phyloP scores from a whole-genome alignment of 2,329 filamentous ascomycete genomes.

The Penicillium frequentans region DNA sequence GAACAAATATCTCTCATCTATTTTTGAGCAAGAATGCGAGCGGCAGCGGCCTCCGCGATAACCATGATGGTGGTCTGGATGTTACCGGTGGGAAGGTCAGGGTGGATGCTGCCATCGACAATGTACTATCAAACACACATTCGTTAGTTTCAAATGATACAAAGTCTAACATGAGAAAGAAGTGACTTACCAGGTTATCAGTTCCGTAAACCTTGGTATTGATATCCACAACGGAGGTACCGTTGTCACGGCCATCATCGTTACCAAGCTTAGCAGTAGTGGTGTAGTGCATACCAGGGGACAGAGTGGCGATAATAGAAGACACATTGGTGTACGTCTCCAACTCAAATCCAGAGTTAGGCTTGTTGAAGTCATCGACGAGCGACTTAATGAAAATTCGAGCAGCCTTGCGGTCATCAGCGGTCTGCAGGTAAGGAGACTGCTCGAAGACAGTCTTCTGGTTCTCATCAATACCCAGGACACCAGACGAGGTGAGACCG shows the following conservation, averaged over 20 bases:
- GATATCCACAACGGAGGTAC: constrained; percentile 62
- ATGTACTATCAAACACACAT: constrained; percentile 38
- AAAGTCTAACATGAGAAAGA: background rate
- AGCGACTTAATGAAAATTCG: constrained; percentile 20
- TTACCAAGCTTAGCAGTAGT: constrained; percentile 62
- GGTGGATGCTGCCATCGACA: constrained; percentile 70
- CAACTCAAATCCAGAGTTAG: constrained; percentile 22
- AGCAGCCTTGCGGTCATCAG: constrained; percentile 23
- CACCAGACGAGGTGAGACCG: constrained; percentile 27
- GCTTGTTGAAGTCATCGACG: constrained; percentile 20
- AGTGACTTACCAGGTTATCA: constrained; percentile 54
- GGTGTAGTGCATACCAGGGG: constrained; percentile 48
- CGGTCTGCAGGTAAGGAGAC: constrained; percentile 26
- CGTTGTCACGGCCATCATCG: constrained; percentile 56
- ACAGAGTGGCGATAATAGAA: constrained; percentile 34
- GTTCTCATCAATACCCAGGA: constrained; percentile 22
- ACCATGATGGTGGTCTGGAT: constrained; percentile 66
- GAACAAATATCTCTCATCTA: background rate
- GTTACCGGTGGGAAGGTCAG: constrained; percentile 68
- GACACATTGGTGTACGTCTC: constrained; percentile 23
- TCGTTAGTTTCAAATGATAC: background rate
- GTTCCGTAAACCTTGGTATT: constrained; percentile 67
- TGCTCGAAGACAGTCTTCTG: constrained; percentile 27
- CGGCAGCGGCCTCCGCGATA: constrained; percentile 61
- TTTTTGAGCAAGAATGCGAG: constrained; percentile 37